phyloP scores from a whole-genome alignment of 176 grass and related monocot genomes.

The Puya raimondii region DNA sequence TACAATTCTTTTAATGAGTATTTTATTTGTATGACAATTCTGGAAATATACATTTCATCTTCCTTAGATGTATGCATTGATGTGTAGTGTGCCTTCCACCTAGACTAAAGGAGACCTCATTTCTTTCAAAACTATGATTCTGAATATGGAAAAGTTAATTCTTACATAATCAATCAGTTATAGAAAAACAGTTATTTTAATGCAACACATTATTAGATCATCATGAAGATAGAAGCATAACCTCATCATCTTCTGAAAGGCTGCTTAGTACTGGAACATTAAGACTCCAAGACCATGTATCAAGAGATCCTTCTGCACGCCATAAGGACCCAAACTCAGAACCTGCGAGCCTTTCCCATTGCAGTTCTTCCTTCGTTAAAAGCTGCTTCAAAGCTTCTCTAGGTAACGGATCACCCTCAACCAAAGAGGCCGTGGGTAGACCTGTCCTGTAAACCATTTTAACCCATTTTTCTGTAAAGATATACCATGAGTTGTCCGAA shows the following conservation, averaged over 20 bases:
- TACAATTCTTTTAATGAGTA: no score
- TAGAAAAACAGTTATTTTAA: neutral
- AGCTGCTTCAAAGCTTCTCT: slow-evolving; percentile 76
- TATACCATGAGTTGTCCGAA: slow-evolving; percentile 99
- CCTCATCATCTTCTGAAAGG: slow-evolving; percentile 86
- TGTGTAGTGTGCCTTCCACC: no score
- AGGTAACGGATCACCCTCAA: slow-evolving; percentile 52
- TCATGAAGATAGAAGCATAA: slow-evolving; percentile 2
- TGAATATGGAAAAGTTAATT: no score
- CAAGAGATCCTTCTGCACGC: slow-evolving; percentile 82
- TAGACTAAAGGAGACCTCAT: no score
- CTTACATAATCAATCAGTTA: neutral
- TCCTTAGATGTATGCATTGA: no score
- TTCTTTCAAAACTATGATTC: no score
- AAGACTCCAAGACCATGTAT: slow-evolving; percentile 99
- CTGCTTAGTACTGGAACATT: slow-evolving; percentile 92
- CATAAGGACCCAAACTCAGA: slow-evolving; percentile 88
- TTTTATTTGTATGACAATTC: no score
- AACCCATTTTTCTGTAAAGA: slow-evolving; percentile 97
- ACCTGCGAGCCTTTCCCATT: slow-evolving; percentile 74
- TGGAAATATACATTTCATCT: no score
- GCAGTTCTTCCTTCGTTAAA: slow-evolving; percentile 60
- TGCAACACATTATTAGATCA: no score
- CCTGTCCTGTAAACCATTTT: slow-evolving; percentile 81
- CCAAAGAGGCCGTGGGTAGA: slow-evolving; percentile 45